Percentiles rank a stretch among this genome's conserved stretches.
phyloP scores from a whole-genome alignment of 2,329 filamentous ascomycete genomes.

The Botrytis byssoidea region DNA sequence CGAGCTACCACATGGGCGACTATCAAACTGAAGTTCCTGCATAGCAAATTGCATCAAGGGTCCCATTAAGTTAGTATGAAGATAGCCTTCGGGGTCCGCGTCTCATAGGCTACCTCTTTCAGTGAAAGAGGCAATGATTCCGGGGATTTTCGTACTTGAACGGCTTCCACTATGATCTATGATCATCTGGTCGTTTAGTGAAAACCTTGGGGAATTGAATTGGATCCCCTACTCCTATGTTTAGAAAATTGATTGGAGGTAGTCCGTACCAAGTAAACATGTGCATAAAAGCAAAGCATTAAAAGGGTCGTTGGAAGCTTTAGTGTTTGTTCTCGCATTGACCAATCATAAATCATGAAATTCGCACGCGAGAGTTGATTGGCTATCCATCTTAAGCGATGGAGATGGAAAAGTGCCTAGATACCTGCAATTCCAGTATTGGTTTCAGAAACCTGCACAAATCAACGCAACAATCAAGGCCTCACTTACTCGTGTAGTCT shows the following conservation, averaged over 20 bases:
- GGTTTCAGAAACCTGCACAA: background rate
- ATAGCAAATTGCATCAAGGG: background rate
- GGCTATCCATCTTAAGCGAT: conserved; percentile 12
- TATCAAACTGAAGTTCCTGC: background rate
- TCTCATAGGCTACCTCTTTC: background rate
- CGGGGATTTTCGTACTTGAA: background rate
- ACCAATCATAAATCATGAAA: conserved; percentile 27
- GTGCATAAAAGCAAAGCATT: conserved; percentile 14
- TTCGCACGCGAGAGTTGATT: conserved; percentile 20
- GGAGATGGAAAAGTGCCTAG: background rate
- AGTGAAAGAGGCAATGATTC: background rate
- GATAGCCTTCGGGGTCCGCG: background rate
- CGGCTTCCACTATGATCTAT: background rate
- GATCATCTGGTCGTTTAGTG: background rate
- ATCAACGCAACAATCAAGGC: background rate
- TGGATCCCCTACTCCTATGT: background rate
- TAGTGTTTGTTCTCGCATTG: background rate
- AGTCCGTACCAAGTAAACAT: background rate
- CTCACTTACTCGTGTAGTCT: background rate
- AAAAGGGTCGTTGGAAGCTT: conserved; percentile 12
- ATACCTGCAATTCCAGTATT: background rate
- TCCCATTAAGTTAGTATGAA: background rate
- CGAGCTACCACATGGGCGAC: conserved; percentile 1
- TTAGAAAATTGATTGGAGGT: conserved; percentile 4
- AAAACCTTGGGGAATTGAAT: background rate